Evolutionary conservation across 352 stramenopile species (phyloP).

Genomic region (Globisporangium camurandrum): DNA sequence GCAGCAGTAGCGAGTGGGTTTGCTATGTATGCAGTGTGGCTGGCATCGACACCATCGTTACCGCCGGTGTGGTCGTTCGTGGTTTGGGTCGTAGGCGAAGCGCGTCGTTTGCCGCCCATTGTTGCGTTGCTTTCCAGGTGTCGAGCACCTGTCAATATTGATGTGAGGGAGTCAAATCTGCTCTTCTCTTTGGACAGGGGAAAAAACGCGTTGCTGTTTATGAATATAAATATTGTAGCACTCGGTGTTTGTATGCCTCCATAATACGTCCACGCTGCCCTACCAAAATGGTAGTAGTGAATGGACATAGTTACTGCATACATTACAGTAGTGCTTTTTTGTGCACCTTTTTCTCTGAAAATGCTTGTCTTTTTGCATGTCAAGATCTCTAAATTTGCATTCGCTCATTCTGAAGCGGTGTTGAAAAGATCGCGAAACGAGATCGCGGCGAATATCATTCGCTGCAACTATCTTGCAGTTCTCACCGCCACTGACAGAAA

Average conservation of each 20-base stretch:
- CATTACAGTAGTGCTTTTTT: neutral
- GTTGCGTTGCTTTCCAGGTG: no score
- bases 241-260: neutral
- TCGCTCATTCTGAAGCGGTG: no score
- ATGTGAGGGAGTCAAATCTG: neutral
- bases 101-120: conserved; percentile 13
- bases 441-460: no score
- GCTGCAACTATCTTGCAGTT: no score
- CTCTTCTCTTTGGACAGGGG: neutral
- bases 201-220: no score
- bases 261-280: no score
- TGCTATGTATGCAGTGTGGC: neutral
- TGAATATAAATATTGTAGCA: neutral
- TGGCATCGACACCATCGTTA: neutral
- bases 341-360: neutral
- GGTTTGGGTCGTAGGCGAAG: neutral
- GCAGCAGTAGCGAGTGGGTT: neutral
- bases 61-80: neutral
- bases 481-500: no score
- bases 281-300: no score
- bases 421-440: no score
- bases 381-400: no score
- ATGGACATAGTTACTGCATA: neutral
- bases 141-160: conserved; percentile 9
- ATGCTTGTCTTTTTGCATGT: no score